phyloP scores from a whole-genome alignment of 2,329 filamentous ascomycete species.

The Colletotrichum somersetense region DNA sequence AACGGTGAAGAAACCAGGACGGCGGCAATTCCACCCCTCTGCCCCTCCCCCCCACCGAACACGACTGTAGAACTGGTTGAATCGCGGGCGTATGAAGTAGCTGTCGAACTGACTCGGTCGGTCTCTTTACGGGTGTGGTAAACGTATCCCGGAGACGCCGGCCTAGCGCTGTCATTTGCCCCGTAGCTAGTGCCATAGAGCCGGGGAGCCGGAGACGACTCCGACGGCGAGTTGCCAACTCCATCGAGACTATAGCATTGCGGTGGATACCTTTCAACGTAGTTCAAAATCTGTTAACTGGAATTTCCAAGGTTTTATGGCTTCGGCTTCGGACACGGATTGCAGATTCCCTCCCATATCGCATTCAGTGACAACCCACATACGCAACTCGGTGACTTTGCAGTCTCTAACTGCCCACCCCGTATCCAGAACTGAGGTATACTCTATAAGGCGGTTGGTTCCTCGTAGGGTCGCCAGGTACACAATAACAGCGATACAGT shows the following conservation, averaged over 20 bases:
- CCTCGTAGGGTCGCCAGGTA: too few species aligned
- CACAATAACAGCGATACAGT: too few species aligned
- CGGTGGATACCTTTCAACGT: background rate
- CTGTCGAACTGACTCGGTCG: background rate
- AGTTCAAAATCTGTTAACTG: background rate
- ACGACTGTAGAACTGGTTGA: background rate
- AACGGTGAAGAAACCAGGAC: background rate
- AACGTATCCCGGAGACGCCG: background rate
- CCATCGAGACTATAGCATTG: background rate
- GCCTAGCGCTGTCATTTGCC: background rate
- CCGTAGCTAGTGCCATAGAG: background rate
- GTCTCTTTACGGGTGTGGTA: background rate
- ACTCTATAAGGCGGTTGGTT: too few species aligned
- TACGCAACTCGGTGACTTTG: background rate
- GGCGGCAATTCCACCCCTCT: background rate
- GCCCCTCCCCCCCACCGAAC: background rate
- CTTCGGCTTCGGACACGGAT: background rate
- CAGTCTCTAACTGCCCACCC: background rate
- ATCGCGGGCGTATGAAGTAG: background rate
- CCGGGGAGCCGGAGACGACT: background rate
- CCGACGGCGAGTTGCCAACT: background rate
- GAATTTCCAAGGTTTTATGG: background rate
- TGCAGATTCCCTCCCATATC: background rate
- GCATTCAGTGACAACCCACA: background rate
- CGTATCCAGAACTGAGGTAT: background rate